phyloP scores from a whole-genome alignment of 2,329 filamentous ascomycete genomes.

The Ceratocystis albifundus region DNA sequence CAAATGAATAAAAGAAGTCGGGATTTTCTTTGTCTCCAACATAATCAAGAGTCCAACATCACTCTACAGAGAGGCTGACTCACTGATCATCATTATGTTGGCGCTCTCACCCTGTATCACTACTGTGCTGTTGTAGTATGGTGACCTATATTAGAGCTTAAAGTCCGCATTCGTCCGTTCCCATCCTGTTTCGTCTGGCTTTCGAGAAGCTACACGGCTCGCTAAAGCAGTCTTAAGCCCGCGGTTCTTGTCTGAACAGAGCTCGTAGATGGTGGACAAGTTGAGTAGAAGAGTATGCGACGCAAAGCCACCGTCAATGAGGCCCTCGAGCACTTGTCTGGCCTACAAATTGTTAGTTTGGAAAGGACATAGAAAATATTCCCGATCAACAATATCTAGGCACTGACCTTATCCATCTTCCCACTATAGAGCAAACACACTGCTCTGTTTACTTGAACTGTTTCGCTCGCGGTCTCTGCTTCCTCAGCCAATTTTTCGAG shows the following conservation, averaged over 20 bases:
- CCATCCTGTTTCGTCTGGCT: conserved; percentile 49
- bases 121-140: no score
- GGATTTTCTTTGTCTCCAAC: no score
- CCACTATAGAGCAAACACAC: conserved; percentile 77
- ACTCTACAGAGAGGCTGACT: no score
- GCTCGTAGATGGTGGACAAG: conserved; percentile 78
- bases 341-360: conserved; percentile 37
- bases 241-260: conserved; percentile 67
- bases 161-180: conserved; percentile 64
- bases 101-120: no score
- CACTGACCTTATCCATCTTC: conserved; percentile 54
- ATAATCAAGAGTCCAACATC: no score
- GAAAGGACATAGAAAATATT: not conserved
- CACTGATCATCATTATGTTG: no score
- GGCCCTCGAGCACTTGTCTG: conserved; percentile 50
- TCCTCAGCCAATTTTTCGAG: conserved; percentile 45
- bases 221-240: conserved; percentile 60
- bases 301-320: conserved; percentile 50
- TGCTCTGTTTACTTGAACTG: conserved; percentile 70
- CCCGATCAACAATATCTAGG: not conserved
- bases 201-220: conserved; percentile 53
- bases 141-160: conserved; percentile 45
- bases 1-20: no score
- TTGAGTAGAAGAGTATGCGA: conserved; percentile 84
- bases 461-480: conserved; percentile 42